These are phyloP conservation scores for Penicillium nordicum DNA, from an alignment of 2,329 filamentous ascomycete species.

Conservation along the genomic window DNA sequence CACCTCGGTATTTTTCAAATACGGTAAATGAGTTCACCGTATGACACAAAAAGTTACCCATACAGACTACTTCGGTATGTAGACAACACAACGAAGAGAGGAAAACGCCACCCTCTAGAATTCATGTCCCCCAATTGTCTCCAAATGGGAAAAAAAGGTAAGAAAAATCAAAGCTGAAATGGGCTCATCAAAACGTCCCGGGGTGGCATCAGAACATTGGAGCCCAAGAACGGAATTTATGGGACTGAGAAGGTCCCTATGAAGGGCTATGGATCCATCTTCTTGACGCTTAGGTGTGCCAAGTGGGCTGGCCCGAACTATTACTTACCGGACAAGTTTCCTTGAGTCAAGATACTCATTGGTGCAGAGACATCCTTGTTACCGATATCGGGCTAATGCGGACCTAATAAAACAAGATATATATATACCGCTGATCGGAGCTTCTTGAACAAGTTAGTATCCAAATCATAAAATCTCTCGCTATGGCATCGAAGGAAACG, in stretches of 20 bases:
- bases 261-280: not conserved
- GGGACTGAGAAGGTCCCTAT: not conserved
- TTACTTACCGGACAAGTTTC: not conserved
- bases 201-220: not conserved
- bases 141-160: not conserved
- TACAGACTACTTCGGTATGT: not conserved
- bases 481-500: not conserved
- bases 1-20: not conserved
- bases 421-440: not conserved
- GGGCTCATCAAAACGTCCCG: not conserved
- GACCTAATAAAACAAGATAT: not conserved
- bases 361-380: not conserved
- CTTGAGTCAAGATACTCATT: not conserved
- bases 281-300: not conserved
- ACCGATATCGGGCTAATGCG: constrained; percentile 2
- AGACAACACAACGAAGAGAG: not conserved
- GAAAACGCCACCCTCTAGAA: not conserved
- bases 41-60: not conserved
- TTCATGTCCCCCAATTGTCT: not conserved
- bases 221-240: not conserved
- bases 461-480: not conserved
- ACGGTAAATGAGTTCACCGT: not conserved
- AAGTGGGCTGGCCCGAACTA: not conserved
- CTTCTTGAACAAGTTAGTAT: not conserved
- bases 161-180: not conserved